Base-by-base conservation (phyloP, 2,329 filamentous ascomycete species). In the Fusarium caatingaense region DNA sequence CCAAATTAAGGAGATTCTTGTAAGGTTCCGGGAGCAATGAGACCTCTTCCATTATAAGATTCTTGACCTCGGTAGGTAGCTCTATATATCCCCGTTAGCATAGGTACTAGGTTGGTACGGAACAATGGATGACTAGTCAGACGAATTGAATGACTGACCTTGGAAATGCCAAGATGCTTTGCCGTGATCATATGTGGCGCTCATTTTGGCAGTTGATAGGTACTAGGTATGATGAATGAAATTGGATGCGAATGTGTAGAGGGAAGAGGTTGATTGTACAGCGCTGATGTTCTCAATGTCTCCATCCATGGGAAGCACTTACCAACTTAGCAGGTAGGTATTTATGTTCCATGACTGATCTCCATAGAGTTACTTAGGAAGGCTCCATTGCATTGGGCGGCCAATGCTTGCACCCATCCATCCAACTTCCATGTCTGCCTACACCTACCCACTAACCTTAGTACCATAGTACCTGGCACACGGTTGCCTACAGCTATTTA, bases 31-130 rank as follows among this genome's bases (percentile, higher is more conserved):
- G 42, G 25, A 50, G 49, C 21, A 30, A 34, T 15, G 46, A 50
- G 20, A 72, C 28, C 21, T 72, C 61, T 18, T 58, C 48, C 15
- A 69, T 32, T 46, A 70, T 64, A 27, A 64, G 41, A 20, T 28
- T 32, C 27, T 69, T 49, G 18, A 67, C 51, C 42, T 71, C 69
- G 25, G 47, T 25, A 12, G 69, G 69, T 10, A 71, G 42, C 12
- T 25, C 65, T 72, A 30, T 72, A 30, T 44, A 23, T 45, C 23
- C 20, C 62, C 13, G 23, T 66, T 46, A 66, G 54, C 41, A 21
- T 13, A 30, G 28, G 28, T 13, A 27, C 25, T 27, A 27, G 25
- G 10, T 27, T 27, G 9, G 25, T 27, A n/a, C 13, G 23, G 30
- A 25, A 15, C 15, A 37, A 47, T n/a, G 21, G 23, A n/a, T 28